These are phyloP conservation scores for Pseudotulostoma volvatum DNA, from an alignment of 495 filamentous ascomycete genomes.

Conservation along the genomic window DNA sequence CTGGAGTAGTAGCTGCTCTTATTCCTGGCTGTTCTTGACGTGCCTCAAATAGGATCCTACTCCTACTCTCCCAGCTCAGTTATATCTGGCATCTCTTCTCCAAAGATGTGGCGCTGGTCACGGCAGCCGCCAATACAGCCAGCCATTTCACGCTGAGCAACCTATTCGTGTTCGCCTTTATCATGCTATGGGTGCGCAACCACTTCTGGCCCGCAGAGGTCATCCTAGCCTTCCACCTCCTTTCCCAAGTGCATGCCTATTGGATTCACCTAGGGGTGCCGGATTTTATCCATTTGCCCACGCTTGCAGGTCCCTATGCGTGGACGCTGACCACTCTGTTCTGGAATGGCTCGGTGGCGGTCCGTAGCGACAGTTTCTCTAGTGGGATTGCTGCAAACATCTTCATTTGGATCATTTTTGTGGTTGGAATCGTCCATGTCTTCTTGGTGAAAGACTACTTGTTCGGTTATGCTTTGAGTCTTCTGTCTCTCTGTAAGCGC, in stretches of 20 bases:
- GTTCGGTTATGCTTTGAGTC: conserved; percentile 59
- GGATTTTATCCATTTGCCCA: conserved; percentile 54
- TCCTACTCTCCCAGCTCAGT: conserved; percentile 57
- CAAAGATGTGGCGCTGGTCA: conserved; percentile 37
- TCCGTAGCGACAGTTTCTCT: conserved; percentile 39
- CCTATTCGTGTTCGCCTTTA: conserved; percentile 58
- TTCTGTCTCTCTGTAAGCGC: conserved; percentile 50
- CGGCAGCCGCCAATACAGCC: conserved; percentile 58
- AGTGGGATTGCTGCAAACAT: conserved; percentile 69
- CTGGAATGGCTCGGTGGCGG: conserved; percentile 73
- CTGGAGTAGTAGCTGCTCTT: background rate
- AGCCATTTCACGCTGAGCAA: conserved; percentile 77
- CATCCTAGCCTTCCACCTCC: conserved; percentile 60
- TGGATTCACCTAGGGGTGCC: conserved; percentile 56
- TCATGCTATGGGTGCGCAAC: conserved; percentile 64
- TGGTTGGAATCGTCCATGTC: conserved; percentile 58
- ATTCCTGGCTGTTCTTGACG: background rate
- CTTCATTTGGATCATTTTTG: conserved; percentile 67
- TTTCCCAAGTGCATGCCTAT: conserved; percentile 61
- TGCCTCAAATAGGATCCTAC: conserved; percentile 40
- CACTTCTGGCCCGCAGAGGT: conserved; percentile 58
- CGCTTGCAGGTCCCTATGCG: conserved; percentile 60
- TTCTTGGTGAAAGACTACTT: conserved; percentile 60
- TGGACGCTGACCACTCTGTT: conserved; percentile 73
- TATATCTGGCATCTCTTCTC: conserved; percentile 68